Evolutionary conservation across 1,284 basidiomycete genomes (phyloP), one percentile per base, ranked within the genome.

Genomic region (Apiotrichum laibachii): DNA sequence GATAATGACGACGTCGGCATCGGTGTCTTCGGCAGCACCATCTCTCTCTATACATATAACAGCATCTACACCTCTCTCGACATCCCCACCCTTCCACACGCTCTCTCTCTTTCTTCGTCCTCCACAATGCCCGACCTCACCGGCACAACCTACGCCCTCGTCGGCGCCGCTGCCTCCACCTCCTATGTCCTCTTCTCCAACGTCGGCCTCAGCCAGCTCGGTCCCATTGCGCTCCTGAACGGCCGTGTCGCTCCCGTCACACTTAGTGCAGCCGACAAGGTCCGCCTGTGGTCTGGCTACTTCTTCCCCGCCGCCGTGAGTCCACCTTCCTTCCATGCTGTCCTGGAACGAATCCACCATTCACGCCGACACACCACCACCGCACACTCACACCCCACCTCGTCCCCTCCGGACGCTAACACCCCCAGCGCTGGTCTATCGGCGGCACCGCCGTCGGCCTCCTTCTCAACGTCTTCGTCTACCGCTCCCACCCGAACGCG

Each of bases 121-220:
- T 13, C 49, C 44, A 34, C 39, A 39, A 55, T 51, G 56, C 43
- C 43, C 31, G 53, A 50, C 45, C 62, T 71, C 12, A 53, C 64
- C 12, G 50, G 54, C 11, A 55, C 66, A n/a, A 64, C 65, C 0
- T 43, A 65, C 53, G 64, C 62, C 22, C 64, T 70, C 16, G 60
- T 65, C 46, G 50, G 65, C 19, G 60, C 60, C 13, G 55, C 57
- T 12, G 43, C 62, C 9, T 54, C 61, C 12, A 66, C 69, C 2
- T 56, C 65, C 33, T 67, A 67, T 53, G 60, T 65, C 46, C 60
- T 70, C 57, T 70, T 67, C 63, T 22, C 55, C 43, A 61, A 63
- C 46, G 21, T 69, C 37, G 62, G 58, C 33, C 58, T 60, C 21
- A 37, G n/a, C 9, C 61, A 65, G 47, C 45, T 62, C 39, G 70